These are phyloP conservation scores for Insectozyma bohioensis DNA, from an alignment of 1,139 yeast species.

Conservation along the genomic window DNA sequence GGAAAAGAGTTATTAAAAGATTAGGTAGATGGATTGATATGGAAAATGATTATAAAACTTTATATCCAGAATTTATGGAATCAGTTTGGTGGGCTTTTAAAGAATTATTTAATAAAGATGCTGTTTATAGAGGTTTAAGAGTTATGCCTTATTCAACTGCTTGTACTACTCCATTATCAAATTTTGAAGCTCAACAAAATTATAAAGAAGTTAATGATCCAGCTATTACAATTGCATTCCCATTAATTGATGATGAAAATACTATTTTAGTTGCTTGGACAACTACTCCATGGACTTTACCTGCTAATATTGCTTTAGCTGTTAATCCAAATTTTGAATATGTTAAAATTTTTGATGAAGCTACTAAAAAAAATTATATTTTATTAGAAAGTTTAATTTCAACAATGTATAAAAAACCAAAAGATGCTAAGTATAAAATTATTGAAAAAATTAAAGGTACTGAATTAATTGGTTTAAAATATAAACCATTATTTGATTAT, in stretches of 20 bases:
- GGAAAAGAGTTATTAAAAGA: conserved; percentile 91
- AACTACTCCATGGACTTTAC: conserved; percentile 99
- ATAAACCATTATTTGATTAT: conserved; percentile 81
- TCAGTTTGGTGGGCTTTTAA: conserved; percentile 99
- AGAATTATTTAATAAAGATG: conserved; percentile 76
- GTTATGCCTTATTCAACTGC: conserved; percentile 99
- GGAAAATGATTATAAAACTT: conserved; percentile 96
- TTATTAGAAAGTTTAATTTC: conserved; percentile 78
- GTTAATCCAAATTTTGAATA: conserved; percentile 91
- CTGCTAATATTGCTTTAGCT: conserved; percentile 88
- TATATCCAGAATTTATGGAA: conserved; percentile 96
- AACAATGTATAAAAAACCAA: conserved; percentile 90
- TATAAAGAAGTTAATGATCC: conserved; percentile 98
- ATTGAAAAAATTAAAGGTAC: conserved; percentile 79
- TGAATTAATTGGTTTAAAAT: conserved; percentile 74
- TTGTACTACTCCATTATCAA: conserved; percentile 92
- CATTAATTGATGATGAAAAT: conserved; percentile 73
- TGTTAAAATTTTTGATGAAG: conserved; percentile 88
- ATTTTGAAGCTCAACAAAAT: conserved; percentile 97
- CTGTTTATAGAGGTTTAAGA: conserved; percentile 91
- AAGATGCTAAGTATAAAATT: conserved; percentile 80
- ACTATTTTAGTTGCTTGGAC: conserved; percentile 96
- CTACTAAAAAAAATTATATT: conserved; percentile 74
- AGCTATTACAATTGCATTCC: conserved; percentile 90
- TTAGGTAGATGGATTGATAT: conserved; percentile 99